A percentile compares a stretch with the other conserved stretches of the same genome.
Conservation (phyloP, 1,139 yeast species). For the Lodderomyces orthopsilosis region DNA sequence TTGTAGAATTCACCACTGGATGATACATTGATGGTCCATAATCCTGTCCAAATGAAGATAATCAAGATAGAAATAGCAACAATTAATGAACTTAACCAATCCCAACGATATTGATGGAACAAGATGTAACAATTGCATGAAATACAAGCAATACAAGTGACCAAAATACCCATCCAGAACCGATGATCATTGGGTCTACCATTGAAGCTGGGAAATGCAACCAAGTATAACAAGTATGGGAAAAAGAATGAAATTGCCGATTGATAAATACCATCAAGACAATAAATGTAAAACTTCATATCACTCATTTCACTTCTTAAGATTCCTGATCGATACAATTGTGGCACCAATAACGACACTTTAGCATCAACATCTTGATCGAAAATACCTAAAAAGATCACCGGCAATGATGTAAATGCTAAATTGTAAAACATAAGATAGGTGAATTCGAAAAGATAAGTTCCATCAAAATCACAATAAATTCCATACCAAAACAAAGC, state of each 20-base stretch:
- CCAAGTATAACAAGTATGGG: slow-evolving; percentile 66
- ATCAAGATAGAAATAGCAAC: slow-evolving; percentile 63
- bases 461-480: slow-evolving; percentile 81
- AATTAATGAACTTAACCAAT: slow-evolving; percentile 73
- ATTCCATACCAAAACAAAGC: slow-evolving; percentile 94
- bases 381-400: slow-evolving; percentile 82
- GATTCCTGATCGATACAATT: slow-evolving; percentile 82
- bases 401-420: slow-evolving; percentile 94
- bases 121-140: slow-evolving; percentile 79
- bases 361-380: slow-evolving; percentile 91
- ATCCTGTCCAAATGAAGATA: slow-evolving; percentile 84
- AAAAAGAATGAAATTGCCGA: slow-evolving; percentile 82
- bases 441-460: slow-evolving; percentile 89
- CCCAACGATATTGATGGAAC: slow-evolving; percentile 90
- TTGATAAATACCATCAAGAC: slow-evolving; percentile 87
- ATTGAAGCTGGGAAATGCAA: slow-evolving; percentile 53
- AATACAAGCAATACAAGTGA: slow-evolving; percentile 73
- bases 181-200: slow-evolving; percentile 80
- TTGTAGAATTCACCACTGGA: slow-evolving; percentile 70
- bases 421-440: slow-evolving; percentile 88
- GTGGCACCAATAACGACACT: slow-evolving; percentile 85
- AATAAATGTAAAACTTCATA: slow-evolving; percentile 76
- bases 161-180: slow-evolving; percentile 79
- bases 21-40: slow-evolving; percentile 65
- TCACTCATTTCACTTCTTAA: slow-evolving; percentile 78